Evolutionary conservation across 1,139 yeast species (phyloP).

Genomic region (Hyphopichia burtonii): DNA sequence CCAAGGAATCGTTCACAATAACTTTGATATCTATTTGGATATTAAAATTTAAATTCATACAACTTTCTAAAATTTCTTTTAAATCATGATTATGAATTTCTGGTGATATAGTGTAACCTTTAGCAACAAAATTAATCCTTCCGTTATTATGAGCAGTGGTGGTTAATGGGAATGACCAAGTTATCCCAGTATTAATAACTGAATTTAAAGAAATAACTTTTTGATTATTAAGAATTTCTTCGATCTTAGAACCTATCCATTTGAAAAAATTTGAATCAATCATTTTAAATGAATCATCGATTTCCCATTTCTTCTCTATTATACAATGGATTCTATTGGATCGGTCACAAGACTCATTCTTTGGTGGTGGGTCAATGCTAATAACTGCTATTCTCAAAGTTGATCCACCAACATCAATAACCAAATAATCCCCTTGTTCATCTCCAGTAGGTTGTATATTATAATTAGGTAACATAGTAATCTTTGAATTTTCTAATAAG

Average conservation of each 20-base stretch:
- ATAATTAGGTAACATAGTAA: constrained; percentile 50
- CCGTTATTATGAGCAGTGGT: constrained; percentile 48
- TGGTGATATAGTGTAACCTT: constrained; percentile 47
- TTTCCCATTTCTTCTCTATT: constrained; percentile 40
- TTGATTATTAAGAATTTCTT: constrained; percentile 30
- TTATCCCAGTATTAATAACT: constrained; percentile 42
- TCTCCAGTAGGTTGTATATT: constrained; percentile 41
- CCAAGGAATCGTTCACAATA: constrained; percentile 45
- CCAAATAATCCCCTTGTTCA: constrained; percentile 45
- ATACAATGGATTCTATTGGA: constrained; percentile 26
- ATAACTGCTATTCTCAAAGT: constrained; percentile 51
- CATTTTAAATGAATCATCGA: constrained; percentile 36
- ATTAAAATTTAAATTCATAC: constrained; percentile 20
- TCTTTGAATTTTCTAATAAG: constrained; percentile 23
- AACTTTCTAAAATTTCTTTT: constrained; percentile 37
- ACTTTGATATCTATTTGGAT: constrained; percentile 31
- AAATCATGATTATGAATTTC: constrained; percentile 43
- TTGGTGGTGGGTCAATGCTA: constrained; percentile 23
- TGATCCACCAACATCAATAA: constrained; percentile 57
- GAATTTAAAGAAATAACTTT: constrained; percentile 14
- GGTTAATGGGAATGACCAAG: constrained; percentile 60
- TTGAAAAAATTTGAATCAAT: constrained; percentile 41
- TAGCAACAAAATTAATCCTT: constrained; percentile 44
- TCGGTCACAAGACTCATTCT: constrained; percentile 11
- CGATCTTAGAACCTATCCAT: constrained; percentile 36